Conservation (phyloP, 768 basidiomycete genomes). For the Kwoniella botswanensis region DNA sequence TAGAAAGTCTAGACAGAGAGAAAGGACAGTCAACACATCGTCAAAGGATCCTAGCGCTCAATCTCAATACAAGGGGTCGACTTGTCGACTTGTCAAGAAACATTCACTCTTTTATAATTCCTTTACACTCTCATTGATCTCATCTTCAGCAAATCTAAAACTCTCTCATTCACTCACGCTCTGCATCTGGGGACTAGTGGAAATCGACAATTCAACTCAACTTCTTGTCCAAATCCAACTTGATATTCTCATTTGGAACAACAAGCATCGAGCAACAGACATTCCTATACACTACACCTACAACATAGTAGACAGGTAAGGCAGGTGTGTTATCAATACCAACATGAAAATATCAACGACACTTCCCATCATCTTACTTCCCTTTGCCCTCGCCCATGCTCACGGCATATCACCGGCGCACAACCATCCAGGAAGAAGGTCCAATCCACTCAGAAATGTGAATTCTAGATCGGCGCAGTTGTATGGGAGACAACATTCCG, state of each 20-base stretch:
- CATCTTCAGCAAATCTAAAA: not conserved
- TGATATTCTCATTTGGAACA: not conserved
- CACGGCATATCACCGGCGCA: not conserved
- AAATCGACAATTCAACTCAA: no score
- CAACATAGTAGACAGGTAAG: no score
- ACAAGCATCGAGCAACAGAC: no score
- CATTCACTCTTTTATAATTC: constrained; percentile 8
- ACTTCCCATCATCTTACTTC: constrained; percentile 12
- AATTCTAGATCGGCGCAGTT: not conserved
- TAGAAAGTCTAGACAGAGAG: not conserved
- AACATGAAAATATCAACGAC: constrained; percentile 12
- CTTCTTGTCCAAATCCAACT: not conserved
- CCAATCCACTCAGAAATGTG: constrained; percentile 3
- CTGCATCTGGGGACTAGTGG: no score
- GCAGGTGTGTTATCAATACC: not conserved
- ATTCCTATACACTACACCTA: no score
- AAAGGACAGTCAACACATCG: not conserved
- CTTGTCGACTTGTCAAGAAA: no score
- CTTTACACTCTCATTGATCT: not conserved
- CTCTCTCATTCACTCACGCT: no score
- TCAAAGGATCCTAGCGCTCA: not conserved
- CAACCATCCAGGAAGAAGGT: not conserved
- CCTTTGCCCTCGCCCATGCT: constrained; percentile 11
- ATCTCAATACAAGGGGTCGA: not conserved
- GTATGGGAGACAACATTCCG: constrained; percentile 13